Evolutionary conservation across 2,329 filamentous ascomycete genomes (phyloP), one percentile per base, ranked within the genome.

Genomic region (Capronia epimyces): DNA sequence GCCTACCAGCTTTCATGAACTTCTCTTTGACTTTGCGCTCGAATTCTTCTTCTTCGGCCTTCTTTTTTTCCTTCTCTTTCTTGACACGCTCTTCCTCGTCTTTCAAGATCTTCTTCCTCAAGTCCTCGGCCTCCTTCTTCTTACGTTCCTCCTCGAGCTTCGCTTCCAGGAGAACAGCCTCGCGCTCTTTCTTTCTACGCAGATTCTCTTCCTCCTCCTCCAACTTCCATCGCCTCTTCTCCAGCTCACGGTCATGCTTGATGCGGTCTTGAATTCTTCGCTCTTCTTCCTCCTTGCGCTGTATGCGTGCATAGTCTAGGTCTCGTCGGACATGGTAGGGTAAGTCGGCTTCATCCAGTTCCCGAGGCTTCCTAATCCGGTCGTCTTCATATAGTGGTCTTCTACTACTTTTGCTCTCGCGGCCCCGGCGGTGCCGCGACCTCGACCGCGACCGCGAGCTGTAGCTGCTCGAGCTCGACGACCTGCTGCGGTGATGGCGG

Each of bases 1-100:
- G 47, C 56, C 45, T 55, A 53, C 59, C 59, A 37, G 50, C 55
- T 42, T 55, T 57, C 53, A 54, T 56, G 46, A 73, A 68, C 32
- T 71, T 66, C 36, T 64, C 53, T 47, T 64, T 66, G 31, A 74
- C 62, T 43, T 68, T 65, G 32, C 69, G 64, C 25, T 64, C 53
- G 43, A 68, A 82, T 60, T 82, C 76, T 47, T 70, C 71, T 49
- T 75, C 72, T 52, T 73, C 71, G 56, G 71, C 69, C 56, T 78
- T 75, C 58, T 67, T 72, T 32, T 70, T 67, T 20, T 66, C 63
- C 46, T 75, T 75, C 49, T 78, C 74, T 12, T 71, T 68, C 59
- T 80, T 73, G 43, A 71, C 66, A 24, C 66, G 69, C 29, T 64
- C 61, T 16, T 60, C 58, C 40, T 67, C 64, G 44, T 65, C 63